Percentiles rank a stretch among this genome's conserved stretches.
Evolutionary conservation across 176 grass and related monocot genomes (phyloP).

Genomic region (Bolboschoenus planiculmis): DNA sequence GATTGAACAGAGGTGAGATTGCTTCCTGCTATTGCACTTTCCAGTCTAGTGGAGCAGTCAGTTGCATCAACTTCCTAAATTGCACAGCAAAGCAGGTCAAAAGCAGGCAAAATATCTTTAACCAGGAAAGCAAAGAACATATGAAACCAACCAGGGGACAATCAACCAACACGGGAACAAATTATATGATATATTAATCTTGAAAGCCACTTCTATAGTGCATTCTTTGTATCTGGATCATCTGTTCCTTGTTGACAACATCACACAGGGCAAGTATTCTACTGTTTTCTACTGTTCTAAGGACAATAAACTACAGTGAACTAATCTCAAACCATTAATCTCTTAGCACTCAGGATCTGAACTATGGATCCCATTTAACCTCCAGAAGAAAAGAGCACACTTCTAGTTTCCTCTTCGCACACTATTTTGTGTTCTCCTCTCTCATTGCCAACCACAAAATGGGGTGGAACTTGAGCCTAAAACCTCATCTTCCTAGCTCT

Average conservation of each 20-base stretch:
- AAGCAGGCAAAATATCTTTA: background rate
- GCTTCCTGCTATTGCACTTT: background rate
- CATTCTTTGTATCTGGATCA: background rate
- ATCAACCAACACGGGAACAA: background rate
- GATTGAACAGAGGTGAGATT: background rate
- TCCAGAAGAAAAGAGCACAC: background rate
- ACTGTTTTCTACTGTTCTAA: background rate
- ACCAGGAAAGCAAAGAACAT: background rate
- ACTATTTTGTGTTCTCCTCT: background rate
- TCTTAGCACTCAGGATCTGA: background rate
- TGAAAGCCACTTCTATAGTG: background rate
- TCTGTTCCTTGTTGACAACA: background rate
- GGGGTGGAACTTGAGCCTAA: background rate
- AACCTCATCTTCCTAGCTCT: background rate
- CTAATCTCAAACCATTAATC: constrained; percentile 9
- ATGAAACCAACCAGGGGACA: background rate
- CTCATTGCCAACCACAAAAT: background rate
- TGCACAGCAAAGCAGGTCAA: background rate
- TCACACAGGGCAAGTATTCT: background rate
- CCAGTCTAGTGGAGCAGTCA: background rate
- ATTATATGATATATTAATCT: background rate
- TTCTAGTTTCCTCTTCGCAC: background rate
- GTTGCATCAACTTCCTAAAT: background rate
- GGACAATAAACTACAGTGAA: background rate
- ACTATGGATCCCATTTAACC: background rate